These are phyloP conservation scores for Pseudotsuga menziesii DNA, from an alignment of 75 land plant species.

Conservation along the genomic window DNA sequence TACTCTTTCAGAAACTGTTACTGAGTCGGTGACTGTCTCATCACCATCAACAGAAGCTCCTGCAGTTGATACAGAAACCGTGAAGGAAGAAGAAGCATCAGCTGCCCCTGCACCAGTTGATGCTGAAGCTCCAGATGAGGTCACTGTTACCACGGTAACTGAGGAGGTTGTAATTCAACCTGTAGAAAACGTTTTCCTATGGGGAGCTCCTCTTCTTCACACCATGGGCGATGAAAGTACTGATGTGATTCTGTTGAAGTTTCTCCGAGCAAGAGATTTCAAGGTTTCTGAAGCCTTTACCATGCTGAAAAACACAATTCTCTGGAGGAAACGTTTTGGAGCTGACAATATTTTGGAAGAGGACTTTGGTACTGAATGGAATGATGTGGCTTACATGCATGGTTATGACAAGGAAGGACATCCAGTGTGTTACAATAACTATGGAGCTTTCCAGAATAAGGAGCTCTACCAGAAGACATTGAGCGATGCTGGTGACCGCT, in stretches of 20 bases:
- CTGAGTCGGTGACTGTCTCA: conserved; percentile 9
- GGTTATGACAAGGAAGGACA: conserved; percentile 57
- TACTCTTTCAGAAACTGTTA: conserved; percentile 6
- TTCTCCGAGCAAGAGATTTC: conserved; percentile 68
- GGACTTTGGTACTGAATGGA: conserved; percentile 30
- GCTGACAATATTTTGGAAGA: conserved; percentile 43
- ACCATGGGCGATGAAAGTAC: conserved; percentile 53
- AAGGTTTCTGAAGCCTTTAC: conserved; percentile 54
- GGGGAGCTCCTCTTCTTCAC: conserved; percentile 56
- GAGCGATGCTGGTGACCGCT: conserved; percentile 40
- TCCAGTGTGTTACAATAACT: conserved; percentile 74
- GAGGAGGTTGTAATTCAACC: conserved; percentile 14
- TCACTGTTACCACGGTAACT: conserved; percentile 11
- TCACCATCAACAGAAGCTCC: conserved; percentile 5
- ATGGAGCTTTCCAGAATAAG: conserved; percentile 59
- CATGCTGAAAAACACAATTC: conserved; percentile 52
- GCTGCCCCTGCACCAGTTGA: conserved; percentile 2
- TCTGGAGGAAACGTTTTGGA: conserved; percentile 45
- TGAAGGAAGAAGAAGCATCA: conserved; percentile 3
- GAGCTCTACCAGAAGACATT: conserved; percentile 56
- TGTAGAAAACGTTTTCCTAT: conserved; percentile 40
- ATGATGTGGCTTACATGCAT: conserved; percentile 43
- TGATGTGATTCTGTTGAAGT: conserved; percentile 57
- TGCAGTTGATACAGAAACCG: background rate
- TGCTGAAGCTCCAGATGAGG: conserved; percentile 5